A percentile compares a stretch with the other conserved stretches of the same genome.
phyloP scores from a whole-genome alignment of 2,329 filamentous ascomycete species.

The Dactylellina haptotyla region DNA sequence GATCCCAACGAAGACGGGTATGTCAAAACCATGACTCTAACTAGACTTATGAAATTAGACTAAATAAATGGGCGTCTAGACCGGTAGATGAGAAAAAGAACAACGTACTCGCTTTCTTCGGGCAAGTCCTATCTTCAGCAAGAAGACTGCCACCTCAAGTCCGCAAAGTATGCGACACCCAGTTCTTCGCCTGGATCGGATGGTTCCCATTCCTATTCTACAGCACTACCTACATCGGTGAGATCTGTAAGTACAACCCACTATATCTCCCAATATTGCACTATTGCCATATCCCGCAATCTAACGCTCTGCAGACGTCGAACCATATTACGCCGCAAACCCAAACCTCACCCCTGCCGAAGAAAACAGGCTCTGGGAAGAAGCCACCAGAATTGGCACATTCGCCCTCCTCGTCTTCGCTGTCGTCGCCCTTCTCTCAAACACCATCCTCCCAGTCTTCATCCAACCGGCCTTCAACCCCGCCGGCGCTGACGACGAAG shows the following conservation, averaged over 20 bases:
- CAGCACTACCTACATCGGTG: conserved; percentile 90
- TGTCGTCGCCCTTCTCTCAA: conserved; percentile 81
- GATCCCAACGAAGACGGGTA: conserved; percentile 71
- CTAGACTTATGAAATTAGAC: conserved; percentile 65
- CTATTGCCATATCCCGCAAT: not conserved
- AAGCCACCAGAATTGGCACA: conserved; percentile 85
- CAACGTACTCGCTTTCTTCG: conserved; percentile 82
- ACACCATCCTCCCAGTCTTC: conserved; percentile 84
- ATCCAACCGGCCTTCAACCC: conserved; percentile 79
- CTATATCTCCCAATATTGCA: not conserved
- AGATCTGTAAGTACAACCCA: conserved; percentile 69
- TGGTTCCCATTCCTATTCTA: conserved; percentile 98
- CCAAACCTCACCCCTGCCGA: conserved; percentile 80
- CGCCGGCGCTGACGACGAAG: conserved; percentile 56
- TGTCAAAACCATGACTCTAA: not conserved
- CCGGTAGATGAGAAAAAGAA: conserved; percentile 70
- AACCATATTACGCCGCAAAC: conserved; percentile 80
- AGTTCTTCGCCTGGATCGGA: conserved; percentile 89
- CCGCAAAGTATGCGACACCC: conserved; percentile 80
- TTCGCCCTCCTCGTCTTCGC: conserved; percentile 90
- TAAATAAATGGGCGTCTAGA: too few species aligned
- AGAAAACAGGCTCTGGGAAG: conserved; percentile 81
- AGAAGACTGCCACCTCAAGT: conserved; percentile 83
- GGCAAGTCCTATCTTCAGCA: conserved; percentile 78
- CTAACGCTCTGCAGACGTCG: conserved; percentile 67